Evolutionary conservation across 2,329 filamentous ascomycete species (phyloP).

Genomic region (Neofusicoccum cordaticola): DNA sequence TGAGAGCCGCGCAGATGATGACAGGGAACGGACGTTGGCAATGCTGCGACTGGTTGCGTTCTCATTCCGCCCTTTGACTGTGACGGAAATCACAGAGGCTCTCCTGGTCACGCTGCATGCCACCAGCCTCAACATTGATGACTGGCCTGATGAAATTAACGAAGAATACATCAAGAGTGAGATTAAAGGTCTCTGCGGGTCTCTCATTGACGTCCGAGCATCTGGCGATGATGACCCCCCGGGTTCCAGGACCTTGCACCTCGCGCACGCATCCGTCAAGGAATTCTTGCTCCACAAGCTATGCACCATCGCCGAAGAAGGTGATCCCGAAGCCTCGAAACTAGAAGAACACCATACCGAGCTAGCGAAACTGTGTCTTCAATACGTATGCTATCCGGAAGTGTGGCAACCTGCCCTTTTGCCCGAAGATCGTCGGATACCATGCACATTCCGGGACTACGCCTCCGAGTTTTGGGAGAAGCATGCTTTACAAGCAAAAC

Average conservation of each 20-base stretch:
- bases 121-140: not conserved
- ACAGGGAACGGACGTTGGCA: not conserved
- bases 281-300: not conserved
- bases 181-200: not conserved
- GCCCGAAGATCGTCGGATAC: not conserved
- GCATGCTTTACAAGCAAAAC: not conserved
- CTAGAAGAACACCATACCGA: not conserved
- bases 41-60: not conserved
- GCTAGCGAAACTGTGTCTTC: not conserved
- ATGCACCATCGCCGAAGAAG: not conserved
- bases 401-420: not conserved
- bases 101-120: not conserved
- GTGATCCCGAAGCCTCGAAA: not conserved
- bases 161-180: not conserved
- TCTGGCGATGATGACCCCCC: not conserved
- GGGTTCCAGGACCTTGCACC: not conserved
- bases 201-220: not conserved
- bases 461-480: not conserved
- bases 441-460: not conserved
- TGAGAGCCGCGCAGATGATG: not conserved
- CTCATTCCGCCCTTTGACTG: not conserved
- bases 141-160: not conserved
- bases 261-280: not conserved
- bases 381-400: not conserved
- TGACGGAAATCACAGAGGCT: not conserved